Percentiles rank a stretch among this genome's conserved stretches.
phyloP scores from a whole-genome alignment of 768 basidiomycete species.

The Termitomyces eurrhizus region DNA sequence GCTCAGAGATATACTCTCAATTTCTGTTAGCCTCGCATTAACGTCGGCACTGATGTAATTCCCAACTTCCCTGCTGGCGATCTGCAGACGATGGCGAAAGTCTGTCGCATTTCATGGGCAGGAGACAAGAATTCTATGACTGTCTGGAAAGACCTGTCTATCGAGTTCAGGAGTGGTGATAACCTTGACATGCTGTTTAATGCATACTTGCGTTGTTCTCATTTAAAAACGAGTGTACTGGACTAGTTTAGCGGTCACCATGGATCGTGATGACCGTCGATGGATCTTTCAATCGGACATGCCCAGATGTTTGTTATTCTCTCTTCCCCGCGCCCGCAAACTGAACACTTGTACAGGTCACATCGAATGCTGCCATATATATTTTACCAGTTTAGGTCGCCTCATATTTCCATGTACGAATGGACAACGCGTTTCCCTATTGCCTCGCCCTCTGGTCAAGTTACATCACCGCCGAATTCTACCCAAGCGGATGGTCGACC shows the following conservation, averaged over 20 bases:
- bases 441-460: conserved; percentile 42
- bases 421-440: conserved; percentile 84
- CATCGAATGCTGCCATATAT: conserved; percentile 62
- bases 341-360: conserved; percentile 39
- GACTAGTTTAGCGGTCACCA: conserved; percentile 52
- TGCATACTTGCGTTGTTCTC: conserved; percentile 28
- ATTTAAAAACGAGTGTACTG: neutral
- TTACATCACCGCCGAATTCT: conserved; percentile 44
- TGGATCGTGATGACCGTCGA: conserved; percentile 53
- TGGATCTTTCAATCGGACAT: conserved; percentile 49
- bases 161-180: conserved; percentile 76
- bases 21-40: conserved; percentile 3
- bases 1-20: too few species aligned
- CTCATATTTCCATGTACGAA: conserved; percentile 31
- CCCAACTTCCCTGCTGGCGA: conserved; percentile 62
- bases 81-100: conserved; percentile 49
- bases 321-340: neutral
- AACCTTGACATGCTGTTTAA: conserved; percentile 72
- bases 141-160: conserved; percentile 65
- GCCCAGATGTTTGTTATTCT: conserved; percentile 45
- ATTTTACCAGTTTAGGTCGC: conserved; percentile 74
- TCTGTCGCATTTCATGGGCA: conserved; percentile 60
- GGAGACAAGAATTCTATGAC: conserved; percentile 49
- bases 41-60: conserved; percentile 48
- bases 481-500: conserved; percentile 48